phyloP scores from a whole-genome alignment of 2,329 filamentous ascomycete species.

The Clonostachys rosea region DNA sequence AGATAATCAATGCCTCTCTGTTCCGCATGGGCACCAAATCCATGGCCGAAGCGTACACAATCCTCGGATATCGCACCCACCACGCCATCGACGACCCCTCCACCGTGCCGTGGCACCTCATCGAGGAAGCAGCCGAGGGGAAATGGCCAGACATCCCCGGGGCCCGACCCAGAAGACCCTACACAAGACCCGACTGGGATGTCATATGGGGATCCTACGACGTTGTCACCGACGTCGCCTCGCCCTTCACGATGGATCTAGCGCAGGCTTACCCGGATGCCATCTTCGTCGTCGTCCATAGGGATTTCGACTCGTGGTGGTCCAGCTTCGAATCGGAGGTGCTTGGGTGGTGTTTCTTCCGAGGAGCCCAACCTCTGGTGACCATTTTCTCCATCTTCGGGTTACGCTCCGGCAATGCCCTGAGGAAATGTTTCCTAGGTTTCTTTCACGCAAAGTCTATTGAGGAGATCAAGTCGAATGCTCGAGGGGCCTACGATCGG shows the following conservation, averaged over 20 bases:
- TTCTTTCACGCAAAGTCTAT: constrained; percentile 13
- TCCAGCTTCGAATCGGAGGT: constrained; percentile 9
- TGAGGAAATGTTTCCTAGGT: constrained; percentile 17
- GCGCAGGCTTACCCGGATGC: constrained; percentile 10
- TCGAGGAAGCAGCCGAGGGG: constrained; percentile 3
- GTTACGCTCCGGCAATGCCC: constrained; percentile 12
- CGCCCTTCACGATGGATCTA: constrained; percentile 7
- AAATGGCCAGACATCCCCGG: constrained; percentile 1
- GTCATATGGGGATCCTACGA: constrained; percentile 4
- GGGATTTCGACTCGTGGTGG: constrained; percentile 9
- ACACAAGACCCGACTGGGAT: constrained; percentile 4
- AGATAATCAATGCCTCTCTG: constrained; percentile 3
- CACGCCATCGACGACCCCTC: constrained; percentile 1
- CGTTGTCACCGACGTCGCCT: constrained; percentile 8
- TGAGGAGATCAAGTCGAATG: constrained; percentile 11
- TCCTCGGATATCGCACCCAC: constrained; percentile 1
- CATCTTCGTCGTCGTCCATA: constrained; percentile 8
- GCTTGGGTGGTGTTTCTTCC: neutral
- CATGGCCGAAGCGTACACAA: constrained; percentile 4
- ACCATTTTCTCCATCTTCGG: constrained; percentile 21
- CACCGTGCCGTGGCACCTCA: neutral
- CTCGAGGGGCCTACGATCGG: constrained; percentile 14
- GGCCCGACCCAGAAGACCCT: neutral
- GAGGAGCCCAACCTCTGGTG: constrained; percentile 7
- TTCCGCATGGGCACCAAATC: constrained; percentile 5